phyloP scores from a whole-genome alignment of 2,329 filamentous ascomycete species.

The Diatrype stigma region DNA sequence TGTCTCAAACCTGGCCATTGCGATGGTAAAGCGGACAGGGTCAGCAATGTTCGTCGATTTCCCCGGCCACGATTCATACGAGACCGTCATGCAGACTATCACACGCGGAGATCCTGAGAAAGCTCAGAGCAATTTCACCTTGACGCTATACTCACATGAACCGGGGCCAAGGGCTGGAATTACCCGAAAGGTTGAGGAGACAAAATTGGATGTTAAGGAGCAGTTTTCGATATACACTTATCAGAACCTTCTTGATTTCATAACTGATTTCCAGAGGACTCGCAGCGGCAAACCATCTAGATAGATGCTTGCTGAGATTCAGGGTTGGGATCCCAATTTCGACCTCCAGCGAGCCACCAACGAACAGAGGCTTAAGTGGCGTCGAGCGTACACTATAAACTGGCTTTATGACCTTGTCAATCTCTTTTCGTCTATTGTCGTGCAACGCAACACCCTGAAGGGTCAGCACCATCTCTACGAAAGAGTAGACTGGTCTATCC shows the following conservation, averaged over 20 bases:
- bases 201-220: constrained; percentile 36
- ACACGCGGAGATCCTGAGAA: constrained; percentile 33
- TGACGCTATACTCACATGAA: constrained; percentile 15
- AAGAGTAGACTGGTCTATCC: constrained; percentile 37
- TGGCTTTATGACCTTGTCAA: constrained; percentile 51
- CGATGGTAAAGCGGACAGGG: constrained; percentile 35
- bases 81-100: constrained; percentile 37
- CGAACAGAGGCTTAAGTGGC: constrained; percentile 39
- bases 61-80: constrained; percentile 39
- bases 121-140: constrained; percentile 20
- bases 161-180: no score
- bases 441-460: constrained; percentile 32
- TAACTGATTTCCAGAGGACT: constrained; percentile 40
- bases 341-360: constrained; percentile 34
- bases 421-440: constrained; percentile 35
- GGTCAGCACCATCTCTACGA: constrained; percentile 31
- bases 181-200: no score
- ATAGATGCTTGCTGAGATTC: constrained; percentile 33
- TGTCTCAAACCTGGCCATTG: constrained; percentile 37
- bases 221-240: constrained; percentile 40
- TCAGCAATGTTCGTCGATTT: constrained; percentile 41
- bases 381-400: constrained; percentile 44
- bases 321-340: constrained; percentile 38
- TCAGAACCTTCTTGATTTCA: constrained; percentile 38
- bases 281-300: constrained; percentile 43